Evolutionary conservation across 352 stramenopile species (phyloP), one percentile per base, ranked within the genome.

Genomic region (Phytophthora ohioensis): DNA sequence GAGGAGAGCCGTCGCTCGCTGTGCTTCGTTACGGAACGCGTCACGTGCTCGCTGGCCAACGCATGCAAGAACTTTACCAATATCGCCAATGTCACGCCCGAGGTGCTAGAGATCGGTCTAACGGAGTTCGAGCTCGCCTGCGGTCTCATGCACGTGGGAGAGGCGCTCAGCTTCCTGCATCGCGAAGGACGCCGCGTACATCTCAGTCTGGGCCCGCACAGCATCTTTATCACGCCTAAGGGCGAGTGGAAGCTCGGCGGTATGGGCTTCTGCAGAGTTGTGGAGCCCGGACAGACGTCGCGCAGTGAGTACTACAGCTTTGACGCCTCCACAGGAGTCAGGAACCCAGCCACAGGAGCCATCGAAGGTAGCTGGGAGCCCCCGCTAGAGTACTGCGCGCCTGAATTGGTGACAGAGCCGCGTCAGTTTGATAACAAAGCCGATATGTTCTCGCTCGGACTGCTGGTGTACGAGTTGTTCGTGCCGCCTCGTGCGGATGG

Each of bases 181-280:
- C 88, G 87, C n/a, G 92, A 97, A 75, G 83, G 87, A 21, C 85
- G 92, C 2, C 88, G 91, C 43, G 83, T 98, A 56, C 91, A 97
- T 59, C 64, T 97, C 42, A 97, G 83, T 68, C 57, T 97, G 1
- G 80, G 86, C 5, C 91, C 92, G 31, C 81, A 95, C 55, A 97
- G 90, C 47, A 91, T 97, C 63, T 97, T 98, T 72, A 91, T 98
- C 32, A 97, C 92, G 46, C 87, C 91, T 42, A 97, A 94, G 69
- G 92, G 92, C 57, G 87, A 97, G 68, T 98, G 91, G 90, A 97
- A 98, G 68, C 81, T 98, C 15, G 91, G 90, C 27, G 91, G 92
- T 10, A 95, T 97, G 83, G 90, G 91, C 68, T 97, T 97, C 60
- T 95, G 88, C 45, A 81, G 88, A 43, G 81, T 95, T 48, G 84